Base-by-base conservation (phyloP, 192 early-diverging fungal species). In the Geranomyces variabilis region DNA sequence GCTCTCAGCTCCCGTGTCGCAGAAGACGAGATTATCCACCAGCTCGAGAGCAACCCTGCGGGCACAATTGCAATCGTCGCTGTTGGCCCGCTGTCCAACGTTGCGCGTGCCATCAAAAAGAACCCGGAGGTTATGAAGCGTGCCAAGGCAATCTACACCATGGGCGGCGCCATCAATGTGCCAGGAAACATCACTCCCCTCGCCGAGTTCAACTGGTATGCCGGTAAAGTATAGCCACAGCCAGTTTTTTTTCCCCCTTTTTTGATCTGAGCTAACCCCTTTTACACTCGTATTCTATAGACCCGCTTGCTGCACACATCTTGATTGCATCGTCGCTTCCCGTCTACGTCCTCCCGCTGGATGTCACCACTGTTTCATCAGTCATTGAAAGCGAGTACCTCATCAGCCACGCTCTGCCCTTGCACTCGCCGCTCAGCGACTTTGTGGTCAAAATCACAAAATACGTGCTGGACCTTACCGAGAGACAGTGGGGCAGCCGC, bases 161-260 rank as follows among this genome's bases (percentile, higher is more conserved):
- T 72, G 70, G 70, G 70, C 21, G 70, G 70, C 31, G 70, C 70
- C 70, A 72, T 72, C 57, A 53, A 72, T n/a, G 33, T 44, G 15
- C 70, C 70, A 8, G 70, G 70, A 10, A 72, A 72, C 60, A 65
- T 72, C 44, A 72, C 70, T 22, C 70, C 70, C 21, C 48, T 72
- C 48, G 44, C 70, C 7, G 70, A 72, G 46, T 72, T 72, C 70
- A 72, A 72, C 70, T 72, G 70, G 70, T 64, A 64, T 41, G 70
- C 61, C n/a, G 58, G 51, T 55, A 55, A 55, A 28, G 19, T 24
- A 28, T 55, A 55, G 15, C 15, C 51, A 6, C 51, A 3, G 3
- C 26, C 4, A 55, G 14, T 24, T 24, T 55, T 28, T 55, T 19
- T 12, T 47, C n/a, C n/a, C n/a, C n/a, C n/a, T 47, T 47, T 19